These are phyloP conservation scores for Trapa bicornis DNA, from an alignment of 345 rosid genomes.

Conservation along the genomic window DNA sequence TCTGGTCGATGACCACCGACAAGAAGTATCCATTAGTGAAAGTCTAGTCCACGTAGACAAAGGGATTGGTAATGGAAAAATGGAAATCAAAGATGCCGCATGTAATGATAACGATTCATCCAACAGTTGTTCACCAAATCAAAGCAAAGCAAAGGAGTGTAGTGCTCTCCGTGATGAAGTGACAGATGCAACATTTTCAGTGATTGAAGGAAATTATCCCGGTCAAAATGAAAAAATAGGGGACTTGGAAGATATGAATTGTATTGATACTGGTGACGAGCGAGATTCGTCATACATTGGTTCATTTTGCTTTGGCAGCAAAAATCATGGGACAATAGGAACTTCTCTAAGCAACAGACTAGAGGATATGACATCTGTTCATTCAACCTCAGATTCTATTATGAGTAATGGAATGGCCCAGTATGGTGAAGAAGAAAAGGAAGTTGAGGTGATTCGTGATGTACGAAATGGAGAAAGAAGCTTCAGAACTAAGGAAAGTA, in stretches of 20 bases:
- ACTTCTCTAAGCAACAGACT: conserved; percentile 33
- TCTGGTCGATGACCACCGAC: conserved; percentile 12
- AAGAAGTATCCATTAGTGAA: conserved; percentile 16
- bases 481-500: conserved; percentile 29
- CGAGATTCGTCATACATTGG: conserved; percentile 14
- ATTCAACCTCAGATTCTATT: conserved; percentile 43
- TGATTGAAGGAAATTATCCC: conserved; percentile 7
- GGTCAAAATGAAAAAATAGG: conserved; percentile 7
- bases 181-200: conserved; percentile 12
- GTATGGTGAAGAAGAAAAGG: conserved; percentile 23
- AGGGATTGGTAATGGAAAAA: conserved; percentile 16
- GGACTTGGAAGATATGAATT: conserved; percentile 11
- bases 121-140: neutral
- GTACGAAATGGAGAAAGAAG: conserved; percentile 17
- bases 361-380: conserved; percentile 65
- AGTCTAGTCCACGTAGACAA: conserved; percentile 3
- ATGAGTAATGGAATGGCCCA: conserved; percentile 32
- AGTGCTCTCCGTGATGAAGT: conserved; percentile 3
- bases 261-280: conserved; percentile 11
- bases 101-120: neutral
- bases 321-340: conserved; percentile 20
- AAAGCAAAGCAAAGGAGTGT: neutral
- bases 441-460: conserved; percentile 17
- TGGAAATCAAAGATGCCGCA: conserved; percentile 1
- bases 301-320: conserved; percentile 17